phyloP scores from a whole-genome alignment of 805 yeast genomes.

The Metschnikowia hibisci region DNA sequence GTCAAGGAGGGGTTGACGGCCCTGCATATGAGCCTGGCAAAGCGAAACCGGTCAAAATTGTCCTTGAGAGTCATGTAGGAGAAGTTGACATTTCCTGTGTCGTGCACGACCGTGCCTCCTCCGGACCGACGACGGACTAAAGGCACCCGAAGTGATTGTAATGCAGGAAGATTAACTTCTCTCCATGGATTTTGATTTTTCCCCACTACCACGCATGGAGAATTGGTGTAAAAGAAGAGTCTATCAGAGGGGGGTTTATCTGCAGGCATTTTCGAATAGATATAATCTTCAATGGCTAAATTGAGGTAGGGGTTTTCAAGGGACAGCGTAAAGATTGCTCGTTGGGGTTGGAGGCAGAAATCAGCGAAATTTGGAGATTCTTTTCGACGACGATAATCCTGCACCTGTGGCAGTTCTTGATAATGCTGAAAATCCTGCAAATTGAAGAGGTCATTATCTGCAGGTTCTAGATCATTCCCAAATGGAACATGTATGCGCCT shows the following conservation, averaged over 20 bases:
- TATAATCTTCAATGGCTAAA: conserved; percentile 75
- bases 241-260: conserved; percentile 35
- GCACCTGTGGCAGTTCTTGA: conserved; percentile 27
- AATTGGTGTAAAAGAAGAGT: conserved; percentile 68
- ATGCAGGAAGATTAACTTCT: conserved; percentile 64
- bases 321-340: conserved; percentile 56
- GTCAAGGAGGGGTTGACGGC: conserved; percentile 24
- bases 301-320: conserved; percentile 68
- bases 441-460: conserved; percentile 33
- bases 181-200: conserved; percentile 95
- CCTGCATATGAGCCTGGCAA: conserved; percentile 43
- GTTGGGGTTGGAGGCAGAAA: conserved; percentile 22
- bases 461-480: conserved; percentile 34
- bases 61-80: conserved; percentile 70
- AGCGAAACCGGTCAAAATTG: conserved; percentile 57
- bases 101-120: conserved; percentile 97
- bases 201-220: conserved; percentile 89
- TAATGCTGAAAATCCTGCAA: conserved; percentile 39
- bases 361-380: neutral
- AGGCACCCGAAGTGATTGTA: conserved; percentile 53
- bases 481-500: conserved; percentile 28
- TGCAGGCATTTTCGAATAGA: conserved; percentile 62
- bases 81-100: conserved; percentile 81
- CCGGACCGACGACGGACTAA: conserved; percentile 80
- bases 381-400: conserved; percentile 14